Evolutionary conservation across 495 filamentous ascomycete genomes (phyloP).

Genomic region (Symbiotaphrina buchneri): DNA sequence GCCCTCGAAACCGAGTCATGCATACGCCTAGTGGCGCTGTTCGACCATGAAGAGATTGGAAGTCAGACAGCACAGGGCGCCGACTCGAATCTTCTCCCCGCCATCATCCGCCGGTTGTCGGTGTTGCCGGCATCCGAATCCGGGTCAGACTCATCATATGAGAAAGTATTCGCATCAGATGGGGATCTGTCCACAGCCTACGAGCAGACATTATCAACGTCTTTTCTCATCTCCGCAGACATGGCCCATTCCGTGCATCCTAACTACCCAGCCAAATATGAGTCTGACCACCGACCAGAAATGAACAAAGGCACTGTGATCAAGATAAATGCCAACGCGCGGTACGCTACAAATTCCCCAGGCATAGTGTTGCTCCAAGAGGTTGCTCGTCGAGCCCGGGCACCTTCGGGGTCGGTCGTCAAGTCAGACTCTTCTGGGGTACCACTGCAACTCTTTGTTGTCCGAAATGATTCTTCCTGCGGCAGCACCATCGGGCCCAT

Average conservation of each 20-base stretch:
- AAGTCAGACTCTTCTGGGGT: conserved; percentile 24
- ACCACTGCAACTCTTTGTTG: conserved; percentile 87
- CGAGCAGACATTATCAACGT: conserved; percentile 80
- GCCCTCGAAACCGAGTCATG: conserved; percentile 49
- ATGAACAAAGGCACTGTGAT: conserved; percentile 94
- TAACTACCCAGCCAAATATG: conserved; percentile 84
- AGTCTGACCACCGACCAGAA: conserved; percentile 69
- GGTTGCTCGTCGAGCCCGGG: conserved; percentile 38
- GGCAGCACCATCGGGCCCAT: conserved; percentile 95
- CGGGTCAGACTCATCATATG: conserved; percentile 26
- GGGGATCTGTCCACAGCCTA: conserved; percentile 51
- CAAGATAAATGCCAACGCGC: conserved; percentile 93
- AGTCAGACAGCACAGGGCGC: conserved; percentile 82
- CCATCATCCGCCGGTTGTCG: conserved; percentile 70
- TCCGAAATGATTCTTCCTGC: conserved; percentile 83
- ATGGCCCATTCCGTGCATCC: conserved; percentile 94
- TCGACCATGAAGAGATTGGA: conserved; percentile 97
- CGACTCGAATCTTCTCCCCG: conserved; percentile 74
- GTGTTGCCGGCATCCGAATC: conserved; percentile 27
- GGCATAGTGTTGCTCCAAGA: conserved; percentile 87
- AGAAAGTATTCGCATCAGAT: conserved; percentile 17
- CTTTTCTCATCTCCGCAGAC: conserved; percentile 87
- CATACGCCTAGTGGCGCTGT: conserved; percentile 77
- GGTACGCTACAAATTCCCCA: conserved; percentile 89
- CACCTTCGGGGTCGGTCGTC: conserved; percentile 16